These are phyloP conservation scores for Debaryomycetaceae sp. DNA, from an alignment of 1,139 yeast species.

Conservation along the genomic window DNA sequence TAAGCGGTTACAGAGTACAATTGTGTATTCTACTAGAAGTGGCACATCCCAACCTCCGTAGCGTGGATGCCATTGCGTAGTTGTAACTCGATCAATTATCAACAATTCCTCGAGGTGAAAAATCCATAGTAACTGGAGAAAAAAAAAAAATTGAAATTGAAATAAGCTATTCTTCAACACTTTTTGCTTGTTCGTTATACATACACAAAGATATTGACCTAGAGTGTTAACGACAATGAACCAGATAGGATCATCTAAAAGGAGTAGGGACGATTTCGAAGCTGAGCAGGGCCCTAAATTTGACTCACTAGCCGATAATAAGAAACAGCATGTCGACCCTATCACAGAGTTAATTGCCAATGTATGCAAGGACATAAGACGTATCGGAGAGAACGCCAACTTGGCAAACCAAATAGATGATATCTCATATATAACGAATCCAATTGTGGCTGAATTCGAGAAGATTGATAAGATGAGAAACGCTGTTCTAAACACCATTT, in stretches of 20 bases:
- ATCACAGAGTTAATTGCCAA: conserved; percentile 38
- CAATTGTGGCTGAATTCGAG: conserved; percentile 66
- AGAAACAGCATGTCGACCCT: conserved; percentile 42
- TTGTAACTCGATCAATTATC: too few species aligned
- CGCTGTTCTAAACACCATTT: conserved; percentile 59
- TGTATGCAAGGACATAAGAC: conserved; percentile 54
- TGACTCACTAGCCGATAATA: conserved; percentile 18
- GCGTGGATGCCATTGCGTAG: too few species aligned
- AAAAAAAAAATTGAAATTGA: too few species aligned
- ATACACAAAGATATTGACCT: too few species aligned
- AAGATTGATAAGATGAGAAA: conserved; percentile 60
- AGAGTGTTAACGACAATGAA: conserved; percentile 5
- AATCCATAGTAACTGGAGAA: too few species aligned
- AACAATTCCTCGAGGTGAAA: too few species aligned
- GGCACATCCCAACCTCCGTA: too few species aligned
- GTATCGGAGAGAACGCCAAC: conserved; percentile 63
- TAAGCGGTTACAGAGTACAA: too few species aligned
- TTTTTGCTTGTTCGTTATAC: too few species aligned
- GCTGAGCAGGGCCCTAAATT: conserved; percentile 15
- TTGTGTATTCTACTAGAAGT: too few species aligned
- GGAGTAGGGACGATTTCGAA: conserved; percentile 42
- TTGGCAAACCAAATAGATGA: conserved; percentile 55
- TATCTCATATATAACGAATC: conserved; percentile 62
- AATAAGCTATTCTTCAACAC: too few species aligned
- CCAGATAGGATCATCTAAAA: conserved; percentile 19